phyloP scores from a whole-genome alignment of 495 filamentous ascomycete species.

The Lichenothelia convexa region DNA sequence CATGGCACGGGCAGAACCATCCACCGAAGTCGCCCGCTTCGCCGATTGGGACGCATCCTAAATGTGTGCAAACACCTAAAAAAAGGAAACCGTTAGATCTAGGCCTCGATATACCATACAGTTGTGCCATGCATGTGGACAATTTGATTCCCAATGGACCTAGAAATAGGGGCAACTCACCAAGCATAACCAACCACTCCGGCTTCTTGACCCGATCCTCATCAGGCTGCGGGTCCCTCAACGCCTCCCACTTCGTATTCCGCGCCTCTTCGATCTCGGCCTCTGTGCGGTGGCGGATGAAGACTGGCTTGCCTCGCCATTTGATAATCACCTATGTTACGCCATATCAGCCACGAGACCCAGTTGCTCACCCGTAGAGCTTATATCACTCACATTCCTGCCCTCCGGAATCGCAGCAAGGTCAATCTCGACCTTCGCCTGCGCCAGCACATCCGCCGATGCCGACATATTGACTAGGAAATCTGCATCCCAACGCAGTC shows the following conservation, averaged over 20 bases:
- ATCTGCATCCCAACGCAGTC: constrained; percentile 35
- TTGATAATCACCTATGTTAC: constrained; percentile 98
- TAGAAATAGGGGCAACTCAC: too few relatives aligned
- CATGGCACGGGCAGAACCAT: constrained; percentile 99
- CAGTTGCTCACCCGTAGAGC: constrained; percentile 4
- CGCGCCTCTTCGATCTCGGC: constrained; percentile 42
- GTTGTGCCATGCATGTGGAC: not conserved
- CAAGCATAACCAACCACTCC: constrained; percentile 98
- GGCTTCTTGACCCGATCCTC: constrained; percentile 89
- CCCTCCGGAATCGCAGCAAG: constrained; percentile 84
- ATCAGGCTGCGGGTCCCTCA: constrained; percentile 86
- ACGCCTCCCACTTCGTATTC: constrained; percentile 39
- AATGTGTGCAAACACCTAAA: constrained; percentile 88
- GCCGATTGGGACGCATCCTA: constrained; percentile 97
- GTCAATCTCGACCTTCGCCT: constrained; percentile 98
- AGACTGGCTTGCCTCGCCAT: constrained; percentile 99
- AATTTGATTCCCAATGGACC: not conserved
- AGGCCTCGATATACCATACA: too few relatives aligned
- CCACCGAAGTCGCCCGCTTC: constrained; percentile 96
- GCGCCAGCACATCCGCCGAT: constrained; percentile 93
- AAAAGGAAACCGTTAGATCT: too few relatives aligned
- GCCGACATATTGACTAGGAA: constrained; percentile 99
- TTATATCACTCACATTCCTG: constrained; percentile 75
- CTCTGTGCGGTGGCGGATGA: constrained; percentile 93
- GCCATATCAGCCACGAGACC: too few relatives aligned